A percentile compares a stretch with the other conserved stretches of the same genome.
These are phyloP conservation scores for Termitomyces sp. DNA, from an alignment of 768 basidiomycete genomes.

Conservation along the genomic window DNA sequence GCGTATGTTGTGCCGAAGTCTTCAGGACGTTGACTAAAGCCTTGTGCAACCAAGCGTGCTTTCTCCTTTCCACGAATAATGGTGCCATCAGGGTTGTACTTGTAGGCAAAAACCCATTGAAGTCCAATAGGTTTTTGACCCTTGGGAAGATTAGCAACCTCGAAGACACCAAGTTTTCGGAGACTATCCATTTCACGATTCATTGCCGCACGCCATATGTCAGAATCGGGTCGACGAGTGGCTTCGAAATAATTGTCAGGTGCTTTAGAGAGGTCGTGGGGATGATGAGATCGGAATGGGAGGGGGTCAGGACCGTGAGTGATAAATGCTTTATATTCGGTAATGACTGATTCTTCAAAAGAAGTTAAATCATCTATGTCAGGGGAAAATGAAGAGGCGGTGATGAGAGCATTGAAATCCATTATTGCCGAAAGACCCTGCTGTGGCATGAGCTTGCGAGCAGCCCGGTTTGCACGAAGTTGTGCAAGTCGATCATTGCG, in stretches of 20 bases:
- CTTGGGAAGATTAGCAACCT: conserved; percentile 21
- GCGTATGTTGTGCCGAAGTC: conserved; percentile 25
- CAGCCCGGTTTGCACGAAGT: background rate
- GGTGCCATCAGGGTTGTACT: conserved; percentile 33
- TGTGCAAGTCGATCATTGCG: background rate
- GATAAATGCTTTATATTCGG: background rate
- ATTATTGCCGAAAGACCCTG: background rate
- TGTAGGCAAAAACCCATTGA: conserved; percentile 36
- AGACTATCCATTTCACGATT: conserved; percentile 23
- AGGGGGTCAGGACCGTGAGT: background rate
- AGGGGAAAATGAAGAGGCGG: background rate
- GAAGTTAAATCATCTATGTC: background rate
- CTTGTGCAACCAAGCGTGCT: conserved; percentile 27
- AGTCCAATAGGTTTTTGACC: conserved; percentile 27
- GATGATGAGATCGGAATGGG: background rate
- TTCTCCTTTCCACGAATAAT: conserved; percentile 28
- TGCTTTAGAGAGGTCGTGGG: conserved; percentile 8
- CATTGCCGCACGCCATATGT: conserved; percentile 25
- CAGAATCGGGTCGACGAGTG: conserved; percentile 13
- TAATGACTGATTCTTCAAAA: background rate
- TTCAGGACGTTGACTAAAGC: conserved; percentile 27
- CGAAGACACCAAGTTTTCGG: conserved; percentile 25
- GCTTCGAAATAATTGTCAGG: conserved; percentile 23
- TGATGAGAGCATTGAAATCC: background rate
- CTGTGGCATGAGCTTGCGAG: background rate